Evolutionary conservation across 306 rosid species (phyloP), one percentile per base, ranked within the genome.

Genomic region (Vigna unguiculata): DNA sequence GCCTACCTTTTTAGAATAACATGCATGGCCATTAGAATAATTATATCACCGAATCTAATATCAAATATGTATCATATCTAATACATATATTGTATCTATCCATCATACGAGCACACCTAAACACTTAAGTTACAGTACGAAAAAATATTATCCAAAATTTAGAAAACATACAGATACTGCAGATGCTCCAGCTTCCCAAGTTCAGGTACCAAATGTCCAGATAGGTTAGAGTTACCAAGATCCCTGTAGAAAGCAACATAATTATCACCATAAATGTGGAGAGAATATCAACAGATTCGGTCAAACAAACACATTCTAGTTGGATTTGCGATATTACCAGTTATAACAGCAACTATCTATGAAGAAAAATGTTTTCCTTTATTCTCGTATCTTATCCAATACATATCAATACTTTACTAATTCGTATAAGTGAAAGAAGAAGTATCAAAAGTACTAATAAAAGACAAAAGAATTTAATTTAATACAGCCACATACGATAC

Each of bases 191-290:
- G 93, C 83, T 83, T 89, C 82, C 95, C 97, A 5, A 94, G 87
- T 76, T 91, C 96, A 69, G 93, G 89, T 64, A 94, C 97, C 85
- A 94, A 82, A 85, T 92, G 95, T 80, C 98, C 98, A 79, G 93
- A 90, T 53, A 94, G 87, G 78, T 94, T 94, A 43, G 97, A 91
- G 84, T 91, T 94, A 25, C 98, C 98, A 59, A 94, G 91, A 72
- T 94, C 98, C 86, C 97, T 94, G 91, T 61, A 72, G 53, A 78
- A 65, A 71, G 60, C n/a, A 79, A 25, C 55, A 79, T 5, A 51
- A 76, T 48, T 24, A 19, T 72, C 69, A 74, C 21, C 75, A 73
- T 36, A 48, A 43, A 59, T 8, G 5, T 7, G 0, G 13, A 49
- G 36, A 71, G 21, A 59, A 48, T 15, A 54, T 9, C 19, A 49